Evolutionary conservation across 192 early-diverging fungal species (phyloP).

Genomic region (Coemansia sp.): DNA sequence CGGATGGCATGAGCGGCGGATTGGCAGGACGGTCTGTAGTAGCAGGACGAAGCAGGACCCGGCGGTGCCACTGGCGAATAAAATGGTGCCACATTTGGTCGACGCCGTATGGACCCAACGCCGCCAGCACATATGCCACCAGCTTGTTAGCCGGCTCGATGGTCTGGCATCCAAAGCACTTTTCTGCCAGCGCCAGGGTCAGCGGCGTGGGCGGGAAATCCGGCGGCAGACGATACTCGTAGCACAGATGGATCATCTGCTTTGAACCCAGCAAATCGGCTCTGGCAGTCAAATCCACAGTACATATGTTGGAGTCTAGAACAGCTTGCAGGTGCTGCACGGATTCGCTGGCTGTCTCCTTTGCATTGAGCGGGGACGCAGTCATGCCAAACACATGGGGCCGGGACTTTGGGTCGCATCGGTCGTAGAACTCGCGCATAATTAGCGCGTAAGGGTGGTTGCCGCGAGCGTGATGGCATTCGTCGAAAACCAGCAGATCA

Average conservation of each 20-base stretch:
- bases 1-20: not conserved
- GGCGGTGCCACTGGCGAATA: slow-evolving; percentile 49
- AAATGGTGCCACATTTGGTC: slow-evolving; percentile 68
- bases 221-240: slow-evolving; percentile 58
- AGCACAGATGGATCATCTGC: slow-evolving; percentile 35
- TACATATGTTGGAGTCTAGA: slow-evolving; percentile 63
- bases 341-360: slow-evolving; percentile 29
- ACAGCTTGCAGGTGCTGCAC: slow-evolving; percentile 60
- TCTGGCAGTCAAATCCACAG: slow-evolving; percentile 48
- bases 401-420: slow-evolving; percentile 41
- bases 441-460: slow-evolving; percentile 77
- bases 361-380: slow-evolving; percentile 75
- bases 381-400: slow-evolving; percentile 94
- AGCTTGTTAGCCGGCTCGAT: slow-evolving; percentile 51
- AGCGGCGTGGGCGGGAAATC: slow-evolving; percentile 52
- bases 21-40: slow-evolving; percentile 1
- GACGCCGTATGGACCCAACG: slow-evolving; percentile 79
- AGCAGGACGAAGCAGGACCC: slow-evolving; percentile 20
- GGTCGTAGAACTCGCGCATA: slow-evolving; percentile 81
- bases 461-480: slow-evolving; percentile 86
- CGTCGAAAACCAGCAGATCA: slow-evolving; percentile 90
- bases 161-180: slow-evolving; percentile 32
- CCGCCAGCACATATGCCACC: slow-evolving; percentile 44
- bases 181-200: slow-evolving; percentile 32
- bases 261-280: slow-evolving; percentile 8